Base-by-base conservation (phyloP, 1,284 basidiomycete genomes). In the Veloboletus limbatus region DNA sequence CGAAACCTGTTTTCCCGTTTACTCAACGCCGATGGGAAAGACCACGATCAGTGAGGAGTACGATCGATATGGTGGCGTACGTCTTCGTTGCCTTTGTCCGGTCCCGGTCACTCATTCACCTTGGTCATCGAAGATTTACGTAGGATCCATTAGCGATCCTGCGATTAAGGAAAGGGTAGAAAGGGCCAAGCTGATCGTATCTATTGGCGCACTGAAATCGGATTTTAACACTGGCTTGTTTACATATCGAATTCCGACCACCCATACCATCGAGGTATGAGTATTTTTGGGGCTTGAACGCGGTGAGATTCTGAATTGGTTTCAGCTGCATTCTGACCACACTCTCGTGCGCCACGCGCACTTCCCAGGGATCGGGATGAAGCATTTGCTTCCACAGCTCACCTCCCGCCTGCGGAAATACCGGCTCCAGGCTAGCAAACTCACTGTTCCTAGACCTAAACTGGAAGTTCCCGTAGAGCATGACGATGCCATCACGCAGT, bases 201-300 rank as follows among this genome's bases (percentile, higher is more conserved):
- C 86, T 30, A 74, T 97, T 49, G 95, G 95, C 17, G 72, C 75
- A 1, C 70, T 97, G 40, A 84, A 84, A 69, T 85, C 79, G 49
- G 96, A 98, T 66, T 97, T 95, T 76, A 97, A 98, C 65, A 88
- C 87, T 14, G 92, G 88, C 36, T 85, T 85, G 67, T 92, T 88
- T 64, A 85, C 85, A 0, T 88, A 87, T 57, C 78, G 76, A 43
- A 81, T 85, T 62, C 84, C 85, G 45, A 74, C 66, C 10, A 70
- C 65, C 25, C 75, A 76, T 27, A 79, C 78, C 8, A 72, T 89
- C 48, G 85, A 89, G 70, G 85, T 86, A 52, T 11, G 26, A 3
- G 28, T 57, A 45, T 13, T 3, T n/a, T 41, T 24, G 1, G 1
- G 2, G 2, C 10, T 40, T 24, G 28, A 26, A 34, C 27, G 24